Evolutionary conservation across 2,329 filamentous ascomycete genomes (phyloP).

Genomic region (Trichoderma hamatum): DNA sequence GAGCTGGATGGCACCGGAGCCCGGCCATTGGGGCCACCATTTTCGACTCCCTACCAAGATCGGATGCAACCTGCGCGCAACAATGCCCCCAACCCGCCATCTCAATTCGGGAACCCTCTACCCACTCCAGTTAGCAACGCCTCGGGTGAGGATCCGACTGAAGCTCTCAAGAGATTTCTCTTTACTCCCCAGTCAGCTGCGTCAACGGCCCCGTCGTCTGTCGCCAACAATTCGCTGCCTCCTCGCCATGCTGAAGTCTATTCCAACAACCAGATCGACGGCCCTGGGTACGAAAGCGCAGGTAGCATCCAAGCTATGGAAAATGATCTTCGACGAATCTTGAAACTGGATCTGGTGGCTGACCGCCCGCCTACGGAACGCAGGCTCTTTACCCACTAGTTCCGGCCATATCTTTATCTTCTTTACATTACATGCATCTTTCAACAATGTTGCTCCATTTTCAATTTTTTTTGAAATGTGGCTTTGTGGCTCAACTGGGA

Average conservation of each 20-base stretch:
- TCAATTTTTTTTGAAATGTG: neutral
- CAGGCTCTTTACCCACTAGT: constrained; percentile 33
- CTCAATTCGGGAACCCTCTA: constrained; percentile 27
- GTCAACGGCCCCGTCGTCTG: neutral
- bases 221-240: constrained; percentile 13
- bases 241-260: neutral
- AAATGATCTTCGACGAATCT: constrained; percentile 55
- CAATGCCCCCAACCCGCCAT: constrained; percentile 33
- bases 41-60: constrained; percentile 67
- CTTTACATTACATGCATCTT: constrained; percentile 7
- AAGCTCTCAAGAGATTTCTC: constrained; percentile 61
- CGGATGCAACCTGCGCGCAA: constrained; percentile 60
- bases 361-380: constrained; percentile 31
- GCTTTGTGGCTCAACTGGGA: constrained; percentile 11
- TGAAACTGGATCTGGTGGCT: constrained; percentile 48
- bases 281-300: constrained; percentile 27
- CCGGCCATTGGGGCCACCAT: constrained; percentile 63
- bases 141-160: constrained; percentile 41
- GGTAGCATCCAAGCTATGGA: constrained; percentile 55
- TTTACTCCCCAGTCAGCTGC: constrained; percentile 46
- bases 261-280: constrained; percentile 16
- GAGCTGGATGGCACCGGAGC: constrained; percentile 67
- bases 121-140: constrained; percentile 18
- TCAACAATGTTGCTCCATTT: constrained; percentile 10
- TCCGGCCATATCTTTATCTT: neutral